Percentiles rank a stretch among this genome's conserved stretches.
Evolutionary conservation across 139 green algal species (phyloP).

Genomic region (Ettlia oleoabundans): DNA sequence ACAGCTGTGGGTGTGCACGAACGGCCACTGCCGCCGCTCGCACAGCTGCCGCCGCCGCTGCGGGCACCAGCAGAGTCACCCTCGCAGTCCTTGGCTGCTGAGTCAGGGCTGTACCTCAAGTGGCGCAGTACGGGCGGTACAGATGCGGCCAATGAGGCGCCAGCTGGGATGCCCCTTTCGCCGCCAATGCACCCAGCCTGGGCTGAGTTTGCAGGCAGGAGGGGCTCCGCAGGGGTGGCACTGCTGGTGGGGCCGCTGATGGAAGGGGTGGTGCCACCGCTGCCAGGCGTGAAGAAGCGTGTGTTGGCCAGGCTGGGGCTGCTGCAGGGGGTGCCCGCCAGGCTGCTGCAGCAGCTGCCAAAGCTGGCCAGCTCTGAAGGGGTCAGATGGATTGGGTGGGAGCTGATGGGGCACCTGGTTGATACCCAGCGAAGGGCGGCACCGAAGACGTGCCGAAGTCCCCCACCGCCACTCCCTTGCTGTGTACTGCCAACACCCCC

Average conservation of each 20-base stretch:
- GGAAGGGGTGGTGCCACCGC: not conserved
- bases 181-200: too few species aligned
- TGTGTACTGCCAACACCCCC: not conserved
- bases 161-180: not conserved
- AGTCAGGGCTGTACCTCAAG: not conserved
- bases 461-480: not conserved
- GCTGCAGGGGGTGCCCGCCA: not conserved
- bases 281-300: slow-evolving; percentile 19
- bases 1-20: too few species aligned
- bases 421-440: slow-evolving; percentile 11
- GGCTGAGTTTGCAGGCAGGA: not conserved
- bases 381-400: slow-evolving; percentile 20
- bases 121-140: not conserved
- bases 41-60: not conserved
- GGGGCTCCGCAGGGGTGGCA: not conserved
- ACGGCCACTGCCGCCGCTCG: too few species aligned
- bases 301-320: not conserved
- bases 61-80: not conserved
- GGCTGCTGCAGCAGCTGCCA: slow-evolving; percentile 19
- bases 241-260: not conserved
- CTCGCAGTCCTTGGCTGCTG: not conserved
- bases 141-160: not conserved
- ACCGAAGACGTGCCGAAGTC: not conserved
- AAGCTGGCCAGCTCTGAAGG: not conserved
- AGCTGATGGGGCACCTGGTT: not conserved